Percentiles rank a stretch among this genome's conserved stretches.
phyloP scores from a whole-genome alignment of 208 protist genomes.

The Acanthamoeba triangularis region DNA sequence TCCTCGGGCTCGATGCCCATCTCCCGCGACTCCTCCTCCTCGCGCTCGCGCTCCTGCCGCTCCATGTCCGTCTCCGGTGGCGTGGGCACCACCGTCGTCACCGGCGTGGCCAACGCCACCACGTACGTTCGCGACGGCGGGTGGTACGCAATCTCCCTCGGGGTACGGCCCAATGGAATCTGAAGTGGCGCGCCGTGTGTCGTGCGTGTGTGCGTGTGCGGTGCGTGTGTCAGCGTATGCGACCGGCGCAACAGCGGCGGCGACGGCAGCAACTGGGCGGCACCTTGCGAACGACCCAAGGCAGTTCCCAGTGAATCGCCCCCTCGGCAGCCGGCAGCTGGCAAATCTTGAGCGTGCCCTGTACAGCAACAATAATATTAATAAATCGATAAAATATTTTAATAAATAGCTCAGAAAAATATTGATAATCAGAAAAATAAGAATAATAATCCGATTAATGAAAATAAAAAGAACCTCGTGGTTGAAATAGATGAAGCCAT shows the following conservation, averaged over 20 bases:
- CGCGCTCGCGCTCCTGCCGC: constrained; percentile 46
- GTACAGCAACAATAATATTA: background rate
- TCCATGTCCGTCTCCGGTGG: constrained; percentile 33
- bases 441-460: background rate
- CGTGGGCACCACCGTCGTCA: background rate
- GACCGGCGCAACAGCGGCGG: too few relatives aligned
- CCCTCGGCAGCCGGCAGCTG: constrained; percentile 45
- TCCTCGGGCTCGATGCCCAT: constrained; percentile 16
- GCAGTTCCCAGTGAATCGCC: background rate
- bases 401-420: too few relatives aligned
- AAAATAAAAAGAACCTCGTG: background rate
- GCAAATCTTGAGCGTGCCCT: constrained; percentile 74
- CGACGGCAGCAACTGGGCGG: background rate
- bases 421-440: background rate
- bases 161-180: constrained; percentile 1
- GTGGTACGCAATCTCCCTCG: constrained; percentile 71
- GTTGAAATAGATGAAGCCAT: constrained; percentile 74
- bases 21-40: constrained; percentile 50
- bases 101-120: background rate
- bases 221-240: too few relatives aligned
- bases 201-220: too few relatives aligned
- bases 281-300: constrained; percentile 50
- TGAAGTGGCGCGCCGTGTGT: too few relatives aligned
- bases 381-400: too few relatives aligned
- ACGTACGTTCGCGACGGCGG: constrained; percentile 19